phyloP scores from a whole-genome alignment of 306 rosid genomes.

The Arachis hypogaea region DNA sequence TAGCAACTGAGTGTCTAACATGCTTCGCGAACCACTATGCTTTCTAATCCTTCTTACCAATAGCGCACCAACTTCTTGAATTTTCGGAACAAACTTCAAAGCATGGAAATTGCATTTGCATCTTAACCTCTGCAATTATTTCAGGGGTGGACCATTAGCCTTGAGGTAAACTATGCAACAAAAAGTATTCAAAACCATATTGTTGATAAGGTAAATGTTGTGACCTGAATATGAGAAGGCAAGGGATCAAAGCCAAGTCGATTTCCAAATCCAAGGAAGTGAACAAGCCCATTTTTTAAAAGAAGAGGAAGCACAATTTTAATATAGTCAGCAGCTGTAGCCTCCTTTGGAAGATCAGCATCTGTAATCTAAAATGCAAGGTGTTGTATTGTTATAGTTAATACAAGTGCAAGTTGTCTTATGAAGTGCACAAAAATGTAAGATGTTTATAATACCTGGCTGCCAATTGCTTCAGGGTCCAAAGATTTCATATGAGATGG shows the following conservation, averaged over 20 bases:
- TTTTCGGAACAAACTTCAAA: constrained; percentile 71
- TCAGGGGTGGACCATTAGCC: constrained; percentile 5
- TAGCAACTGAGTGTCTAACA: constrained; percentile 71
- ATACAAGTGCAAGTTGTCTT: neutral
- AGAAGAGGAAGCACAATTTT: constrained; percentile 74
- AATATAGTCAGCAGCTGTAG: constrained; percentile 68
- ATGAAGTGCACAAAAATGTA: constrained; percentile 20
- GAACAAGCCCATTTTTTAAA: constrained; percentile 67
- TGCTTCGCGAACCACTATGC: constrained; percentile 51
- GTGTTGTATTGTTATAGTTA: constrained; percentile 31
- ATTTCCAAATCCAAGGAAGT: constrained; percentile 90
- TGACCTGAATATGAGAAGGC: constrained; percentile 83
- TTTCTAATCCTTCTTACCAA: constrained; percentile 78
- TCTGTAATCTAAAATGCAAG: constrained; percentile 78
- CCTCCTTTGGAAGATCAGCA: constrained; percentile 88
- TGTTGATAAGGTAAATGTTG: neutral
- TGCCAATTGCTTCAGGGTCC: constrained; percentile 76
- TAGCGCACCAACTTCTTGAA: constrained; percentile 72
- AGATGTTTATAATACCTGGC: constrained; percentile 69
- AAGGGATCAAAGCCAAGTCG: constrained; percentile 93
- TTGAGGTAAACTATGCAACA: neutral
- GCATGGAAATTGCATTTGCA: constrained; percentile 98
- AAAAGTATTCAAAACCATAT: constrained; percentile 17
- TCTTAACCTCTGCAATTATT: constrained; percentile 70
- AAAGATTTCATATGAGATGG: constrained; percentile 73